Conservation (phyloP, 106 monocot species). For the Allium fistulosum region DNA sequence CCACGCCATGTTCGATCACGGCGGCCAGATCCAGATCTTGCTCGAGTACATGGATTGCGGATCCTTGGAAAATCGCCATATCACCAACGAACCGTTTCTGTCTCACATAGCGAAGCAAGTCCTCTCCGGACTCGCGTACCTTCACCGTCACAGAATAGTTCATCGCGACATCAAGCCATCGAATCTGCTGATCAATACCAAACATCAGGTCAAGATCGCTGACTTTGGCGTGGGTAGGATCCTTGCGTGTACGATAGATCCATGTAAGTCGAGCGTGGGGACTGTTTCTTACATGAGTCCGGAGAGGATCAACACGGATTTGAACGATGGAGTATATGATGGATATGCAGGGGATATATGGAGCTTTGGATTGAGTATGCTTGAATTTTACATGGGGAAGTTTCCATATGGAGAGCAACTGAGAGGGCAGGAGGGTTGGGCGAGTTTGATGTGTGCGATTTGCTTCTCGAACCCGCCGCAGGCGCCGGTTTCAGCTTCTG, state of each 20-base stretch:
- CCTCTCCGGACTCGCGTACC: conserved; percentile 66
- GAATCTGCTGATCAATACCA: conserved; percentile 68
- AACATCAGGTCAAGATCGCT: conserved; percentile 77
- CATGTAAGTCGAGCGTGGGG: conserved; percentile 90
- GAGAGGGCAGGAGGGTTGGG: conserved; percentile 83
- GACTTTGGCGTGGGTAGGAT: conserved; percentile 92
- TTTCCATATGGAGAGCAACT: conserved; percentile 77
- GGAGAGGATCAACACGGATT: conserved; percentile 90
- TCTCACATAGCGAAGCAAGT: conserved; percentile 61
- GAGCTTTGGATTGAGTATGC: conserved; percentile 89
- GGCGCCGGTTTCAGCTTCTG: conserved; percentile 52
- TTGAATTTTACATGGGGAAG: conserved; percentile 77
- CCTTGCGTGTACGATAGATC: conserved; percentile 86
- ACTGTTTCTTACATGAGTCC: conserved; percentile 98
- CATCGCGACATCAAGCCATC: conserved; percentile 96
- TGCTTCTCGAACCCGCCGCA: conserved; percentile 69
- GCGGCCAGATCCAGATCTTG: conserved; percentile 67
- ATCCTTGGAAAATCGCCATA: conserved; percentile 39
- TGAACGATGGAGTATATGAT: conserved; percentile 78
- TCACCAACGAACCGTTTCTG: conserved; percentile 36
- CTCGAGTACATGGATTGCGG: conserved; percentile 76
- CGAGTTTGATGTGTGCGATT: conserved; percentile 77
- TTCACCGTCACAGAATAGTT: conserved; percentile 73
- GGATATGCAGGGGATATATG: conserved; percentile 89
- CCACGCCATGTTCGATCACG: conserved; percentile 67